These are phyloP conservation scores for Ceratorhiza oryzae-sativae DNA, from an alignment of 1,284 basidiomycete species.

Conservation along the genomic window DNA sequence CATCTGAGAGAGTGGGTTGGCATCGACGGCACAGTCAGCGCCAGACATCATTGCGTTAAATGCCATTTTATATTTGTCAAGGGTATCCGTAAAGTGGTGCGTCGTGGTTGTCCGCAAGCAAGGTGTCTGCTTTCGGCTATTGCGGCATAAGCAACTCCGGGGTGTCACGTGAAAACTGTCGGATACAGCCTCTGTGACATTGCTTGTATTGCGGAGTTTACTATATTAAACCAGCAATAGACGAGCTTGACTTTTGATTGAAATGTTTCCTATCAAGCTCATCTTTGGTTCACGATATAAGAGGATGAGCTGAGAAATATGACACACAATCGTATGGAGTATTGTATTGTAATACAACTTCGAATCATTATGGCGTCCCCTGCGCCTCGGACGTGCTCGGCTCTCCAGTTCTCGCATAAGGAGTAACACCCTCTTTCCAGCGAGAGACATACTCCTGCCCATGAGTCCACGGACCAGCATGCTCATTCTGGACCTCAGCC, in stretches of 20 bases:
- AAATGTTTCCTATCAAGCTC: too few relatives aligned
- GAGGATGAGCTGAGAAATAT: too few relatives aligned
- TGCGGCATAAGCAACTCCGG: slow-evolving; percentile 29
- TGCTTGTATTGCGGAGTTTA: not conserved
- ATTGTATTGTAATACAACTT: not conserved
- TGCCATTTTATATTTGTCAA: slow-evolving; percentile 46
- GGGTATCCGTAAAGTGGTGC: not conserved
- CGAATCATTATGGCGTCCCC: not conserved
- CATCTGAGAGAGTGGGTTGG: slow-evolving; percentile 89
- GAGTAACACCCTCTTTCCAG: slow-evolving; percentile 72
- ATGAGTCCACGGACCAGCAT: slow-evolving; percentile 63
- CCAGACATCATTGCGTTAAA: slow-evolving; percentile 77
- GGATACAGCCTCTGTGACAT: slow-evolving; percentile 7
- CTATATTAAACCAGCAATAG: too few relatives aligned
- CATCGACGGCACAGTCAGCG: slow-evolving; percentile 84
- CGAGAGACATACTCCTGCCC: slow-evolving; percentile 72
- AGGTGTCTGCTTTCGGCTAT: slow-evolving; percentile 15
- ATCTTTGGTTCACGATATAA: too few relatives aligned
- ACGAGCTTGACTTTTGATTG: too few relatives aligned
- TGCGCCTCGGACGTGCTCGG: not conserved
- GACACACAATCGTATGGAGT: too few relatives aligned
- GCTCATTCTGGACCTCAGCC: slow-evolving; percentile 58
- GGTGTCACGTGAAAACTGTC: slow-evolving; percentile 22
- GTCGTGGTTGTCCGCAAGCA: slow-evolving; percentile 22
- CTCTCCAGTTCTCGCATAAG: slow-evolving; percentile 50